Evolutionary conservation across 2,329 filamentous ascomycete species (phyloP), one percentile per base, ranked within the genome.

Genomic region (Paraconiothyrium brasiliense): DNA sequence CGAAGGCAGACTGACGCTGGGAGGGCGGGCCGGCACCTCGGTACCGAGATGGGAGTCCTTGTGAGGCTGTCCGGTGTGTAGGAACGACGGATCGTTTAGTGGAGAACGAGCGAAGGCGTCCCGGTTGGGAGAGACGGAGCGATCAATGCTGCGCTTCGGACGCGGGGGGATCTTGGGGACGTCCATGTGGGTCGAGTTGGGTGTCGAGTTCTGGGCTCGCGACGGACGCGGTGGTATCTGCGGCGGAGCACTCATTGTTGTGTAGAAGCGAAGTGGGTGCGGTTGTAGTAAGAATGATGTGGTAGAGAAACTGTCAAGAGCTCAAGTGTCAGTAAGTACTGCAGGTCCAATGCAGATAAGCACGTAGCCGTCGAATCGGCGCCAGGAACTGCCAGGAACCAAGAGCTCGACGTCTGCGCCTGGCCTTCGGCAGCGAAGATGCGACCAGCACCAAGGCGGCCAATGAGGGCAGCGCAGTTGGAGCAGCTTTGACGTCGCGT

Each of bases 71-170:
- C 71, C 74, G 71, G 75, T 70, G 71, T 80, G 68, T 78, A 82
- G 78, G 62, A 90, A 87, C 10, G 82, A 78, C 59, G 82, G 86
- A 72, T 93, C 91, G 76, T 94, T 95, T 72, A 97, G 84, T 9
- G 94, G 94, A 56, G 94, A 97, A 54, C 88, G 92, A 39, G 93
- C 92, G 77, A 91, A 97, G 71, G 90, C 89, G 71, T 92, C 90
- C 69, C 90, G 88, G 69, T 88, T 86, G 47, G 92, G 92, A 58
- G 93, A 97, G 64, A 89, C 78, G 34, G 92, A 92, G 78, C 93
- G 91, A 67, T 93, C 89, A 70, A 88, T 75, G 69, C 82, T 85
- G 76, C 89, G 89, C 58, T 75, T 76, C 56, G 94, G 94, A 65
- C 94, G 91, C 64, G 93, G 91, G 66, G 94, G 94, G 52, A 97